Conservation (phyloP, 2,329 filamentous ascomycete genomes). For the Colletotrichum echinochloae region DNA sequence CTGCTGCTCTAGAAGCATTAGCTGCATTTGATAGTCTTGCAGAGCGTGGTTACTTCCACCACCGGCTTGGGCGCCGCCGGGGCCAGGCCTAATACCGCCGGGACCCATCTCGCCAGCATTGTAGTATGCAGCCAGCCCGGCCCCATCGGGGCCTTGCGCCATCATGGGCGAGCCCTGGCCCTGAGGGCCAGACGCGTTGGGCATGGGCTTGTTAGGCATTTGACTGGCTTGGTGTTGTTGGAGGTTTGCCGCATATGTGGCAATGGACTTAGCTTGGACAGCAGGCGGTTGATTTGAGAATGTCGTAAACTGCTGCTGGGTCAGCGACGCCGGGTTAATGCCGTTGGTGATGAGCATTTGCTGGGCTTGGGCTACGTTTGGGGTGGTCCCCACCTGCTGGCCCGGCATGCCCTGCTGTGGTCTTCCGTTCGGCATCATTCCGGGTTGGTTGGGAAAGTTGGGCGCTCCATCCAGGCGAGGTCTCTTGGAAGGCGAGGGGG, state of each 20-base stretch:
- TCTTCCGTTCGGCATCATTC: constrained; percentile 80
- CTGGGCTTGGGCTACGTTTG: constrained; percentile 64
- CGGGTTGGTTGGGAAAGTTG: constrained; percentile 78
- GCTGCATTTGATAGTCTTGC: constrained; percentile 90
- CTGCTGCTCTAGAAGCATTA: constrained; percentile 88
- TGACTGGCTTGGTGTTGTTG: constrained; percentile 84
- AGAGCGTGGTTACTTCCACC: constrained; percentile 80
- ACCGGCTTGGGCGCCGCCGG: constrained; percentile 60
- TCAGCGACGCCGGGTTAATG: constrained; percentile 81
- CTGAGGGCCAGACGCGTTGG: constrained; percentile 75
- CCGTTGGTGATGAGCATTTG: constrained; percentile 75
- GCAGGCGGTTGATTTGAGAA: constrained; percentile 67
- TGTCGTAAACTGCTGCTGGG: constrained; percentile 79
- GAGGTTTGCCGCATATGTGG: constrained; percentile 87
- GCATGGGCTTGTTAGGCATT: constrained; percentile 85
- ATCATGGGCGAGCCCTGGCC: constrained; percentile 88
- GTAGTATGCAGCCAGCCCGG: constrained; percentile 69
- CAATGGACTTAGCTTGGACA: constrained; percentile 84
- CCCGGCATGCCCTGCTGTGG: constrained; percentile 78
- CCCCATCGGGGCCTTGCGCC: constrained; percentile 75
- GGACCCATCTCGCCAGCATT: constrained; percentile 72
- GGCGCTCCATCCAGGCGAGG: constrained; percentile 79
- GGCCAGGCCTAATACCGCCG: constrained; percentile 68
- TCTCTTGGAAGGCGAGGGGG: constrained; percentile 91
- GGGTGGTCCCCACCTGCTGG: constrained; percentile 71